Percentiles rank a stretch among this genome's conserved stretches.
phyloP scores from a whole-genome alignment of 257 asterid species.

The Solanum medicagineum region DNA sequence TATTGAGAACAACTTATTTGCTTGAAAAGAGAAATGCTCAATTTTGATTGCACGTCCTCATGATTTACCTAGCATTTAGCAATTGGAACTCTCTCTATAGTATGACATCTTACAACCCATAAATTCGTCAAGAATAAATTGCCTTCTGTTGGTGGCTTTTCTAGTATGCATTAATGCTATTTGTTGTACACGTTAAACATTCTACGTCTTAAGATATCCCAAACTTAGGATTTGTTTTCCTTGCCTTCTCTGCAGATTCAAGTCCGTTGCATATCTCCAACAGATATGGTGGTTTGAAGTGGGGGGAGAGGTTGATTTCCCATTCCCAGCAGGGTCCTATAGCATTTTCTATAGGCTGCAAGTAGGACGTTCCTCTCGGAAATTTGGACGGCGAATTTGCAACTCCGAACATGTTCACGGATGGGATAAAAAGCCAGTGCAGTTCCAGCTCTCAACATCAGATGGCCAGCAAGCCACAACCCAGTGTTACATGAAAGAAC shows the following conservation, averaged over 20 bases:
- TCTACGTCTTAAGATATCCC: background rate
- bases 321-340: slow-evolving; percentile 74
- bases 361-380: slow-evolving; percentile 46
- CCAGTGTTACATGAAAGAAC: slow-evolving; percentile 61
- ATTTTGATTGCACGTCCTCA: no score
- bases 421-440: slow-evolving; percentile 81
- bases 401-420: slow-evolving; percentile 78
- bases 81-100: background rate
- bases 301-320: slow-evolving; percentile 80
- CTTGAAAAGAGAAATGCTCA: background rate
- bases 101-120: background rate
- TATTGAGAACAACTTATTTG: background rate
- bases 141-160: background rate
- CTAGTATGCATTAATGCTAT: background rate
- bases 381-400: slow-evolving; percentile 60
- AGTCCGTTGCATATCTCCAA: slow-evolving; percentile 75
- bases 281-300: slow-evolving; percentile 97
- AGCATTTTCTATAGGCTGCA: slow-evolving; percentile 75
- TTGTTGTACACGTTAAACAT: no score
- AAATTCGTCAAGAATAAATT: background rate
- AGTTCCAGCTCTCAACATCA: slow-evolving; percentile 59
- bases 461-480: slow-evolving; percentile 71
- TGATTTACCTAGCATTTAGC: background rate
- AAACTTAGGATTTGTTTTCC: background rate
- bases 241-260: slow-evolving; percentile 30